Base-by-base conservation (phyloP, 2,329 filamentous ascomycete species). In the Neofusicoccum sp. region DNA sequence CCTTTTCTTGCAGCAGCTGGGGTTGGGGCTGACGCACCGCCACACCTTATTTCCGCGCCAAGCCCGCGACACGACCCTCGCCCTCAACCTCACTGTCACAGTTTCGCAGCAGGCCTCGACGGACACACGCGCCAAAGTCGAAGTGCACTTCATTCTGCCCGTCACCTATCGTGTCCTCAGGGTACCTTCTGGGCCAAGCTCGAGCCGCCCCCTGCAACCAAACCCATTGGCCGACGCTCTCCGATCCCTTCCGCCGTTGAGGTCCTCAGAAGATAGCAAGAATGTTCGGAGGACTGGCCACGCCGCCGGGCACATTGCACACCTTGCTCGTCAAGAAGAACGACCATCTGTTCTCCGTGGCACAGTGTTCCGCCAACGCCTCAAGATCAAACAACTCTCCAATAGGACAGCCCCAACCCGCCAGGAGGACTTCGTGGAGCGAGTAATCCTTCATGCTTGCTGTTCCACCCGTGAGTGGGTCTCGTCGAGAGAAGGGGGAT, bases 291-390 rank as follows among this genome's bases (percentile, higher is more conserved):
- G 69, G 64, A 61, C 67, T 71, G n/a, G 66, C 71, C 14, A 73
- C 69, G 29, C 69, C 71, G 3, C 71, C 72, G 1, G 67, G 71
- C 6, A 73, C 78, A 69, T 87, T 86, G 56, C 85, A 70, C 1
- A 85, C 85, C 11, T 76, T 77, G 62, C 83, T 86, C 0, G 82
- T 85, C 4, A 89, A 75, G 72, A 89, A 79, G 62, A 72, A 71
- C 44, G 62, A 65, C 68, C 70, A 77, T 29, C 73, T 67, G 1
- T 66, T 66, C 60, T 64, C 61, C 62, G 66, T 69, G 22, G 67
- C 67, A 49, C 76, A 77, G 49, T 70, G 67, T n/a, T 64, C 64
- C 2, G 65, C 67, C 64, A 77, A 34, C 14, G 45, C 64, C 44
- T 77, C 74, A 7, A 76, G 60, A 62, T 77, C 70, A 65, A 74